Conservation (phyloP, 75 land plant genomes). For the Pinus albicaulis region DNA sequence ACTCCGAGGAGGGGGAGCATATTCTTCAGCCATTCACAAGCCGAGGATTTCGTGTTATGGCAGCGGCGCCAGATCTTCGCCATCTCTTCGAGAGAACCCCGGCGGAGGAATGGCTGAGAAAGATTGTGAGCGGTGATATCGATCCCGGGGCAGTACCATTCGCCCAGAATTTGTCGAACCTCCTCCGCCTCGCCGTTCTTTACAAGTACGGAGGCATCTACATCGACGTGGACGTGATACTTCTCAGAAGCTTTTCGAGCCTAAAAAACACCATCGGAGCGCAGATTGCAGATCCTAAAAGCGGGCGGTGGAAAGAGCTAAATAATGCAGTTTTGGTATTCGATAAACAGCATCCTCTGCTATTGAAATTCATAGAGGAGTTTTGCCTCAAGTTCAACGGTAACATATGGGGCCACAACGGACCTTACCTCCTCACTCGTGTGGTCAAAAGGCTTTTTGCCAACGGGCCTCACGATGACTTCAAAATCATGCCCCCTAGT, state of each 20-base stretch:
- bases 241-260: conserved; percentile 13
- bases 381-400: conserved; percentile 32
- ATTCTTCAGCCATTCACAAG: conserved; percentile 25
- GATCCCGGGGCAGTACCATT: conserved; percentile 50
- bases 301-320: conserved; percentile 22
- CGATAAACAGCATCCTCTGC: conserved; percentile 16
- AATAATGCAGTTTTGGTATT: conserved; percentile 41
- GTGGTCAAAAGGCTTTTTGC: conserved; percentile 33
- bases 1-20: conserved; percentile 32
- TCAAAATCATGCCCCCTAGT: conserved; percentile 48
- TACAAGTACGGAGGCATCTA: conserved; percentile 28
- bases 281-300: conserved; percentile 16
- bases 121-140: conserved; percentile 29
- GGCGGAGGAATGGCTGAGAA: conserved; percentile 26
- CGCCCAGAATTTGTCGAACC: conserved; percentile 31
- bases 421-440: conserved; percentile 81
- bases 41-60: conserved; percentile 21
- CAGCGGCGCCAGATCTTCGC: conserved; percentile 23
- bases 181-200: conserved; percentile 26
- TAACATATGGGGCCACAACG: conserved; percentile 86
- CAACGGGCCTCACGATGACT: conserved; percentile 12
- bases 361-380: conserved; percentile 24
- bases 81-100: conserved; percentile 25
- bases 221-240: conserved; percentile 18
- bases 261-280: conserved; percentile 19